Conservation (phyloP, 2,329 filamentous ascomycete genomes). For the Arthrobotrys pseudoclavata region DNA sequence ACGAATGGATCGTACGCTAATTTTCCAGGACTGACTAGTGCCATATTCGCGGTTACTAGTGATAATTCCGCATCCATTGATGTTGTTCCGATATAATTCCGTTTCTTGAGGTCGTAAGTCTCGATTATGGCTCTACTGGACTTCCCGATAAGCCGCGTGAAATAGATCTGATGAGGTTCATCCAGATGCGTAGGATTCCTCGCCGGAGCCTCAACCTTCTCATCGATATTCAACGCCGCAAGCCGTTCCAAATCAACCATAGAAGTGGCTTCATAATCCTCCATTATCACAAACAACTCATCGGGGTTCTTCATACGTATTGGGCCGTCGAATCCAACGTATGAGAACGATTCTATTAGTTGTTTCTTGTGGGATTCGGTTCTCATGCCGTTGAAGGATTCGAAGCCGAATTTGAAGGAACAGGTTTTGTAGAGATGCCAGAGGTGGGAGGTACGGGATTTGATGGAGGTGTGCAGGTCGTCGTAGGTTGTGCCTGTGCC, state of each 20-base stretch:
- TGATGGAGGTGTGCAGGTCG: slow-evolving; percentile 77
- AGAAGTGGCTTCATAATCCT: slow-evolving; percentile 75
- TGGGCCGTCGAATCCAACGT: slow-evolving; percentile 81
- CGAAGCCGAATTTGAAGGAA: slow-evolving; percentile 87
- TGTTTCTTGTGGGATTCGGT: slow-evolving; percentile 74
- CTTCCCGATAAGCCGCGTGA: slow-evolving; percentile 79
- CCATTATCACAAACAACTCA: slow-evolving; percentile 82
- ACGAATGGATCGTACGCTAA: slow-evolving; percentile 96
- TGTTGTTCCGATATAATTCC: slow-evolving; percentile 93
- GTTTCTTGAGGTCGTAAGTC: slow-evolving; percentile 90
- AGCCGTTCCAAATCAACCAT: slow-evolving; percentile 33
- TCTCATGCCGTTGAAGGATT: slow-evolving; percentile 83
- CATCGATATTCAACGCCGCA: slow-evolving; percentile 44
- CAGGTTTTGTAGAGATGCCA: slow-evolving; percentile 76
- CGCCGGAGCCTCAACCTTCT: slow-evolving; percentile 20
- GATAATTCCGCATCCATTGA: slow-evolving; percentile 97
- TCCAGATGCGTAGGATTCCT: slow-evolving; percentile 53
- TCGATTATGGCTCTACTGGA: slow-evolving; percentile 77
- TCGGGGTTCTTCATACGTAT: slow-evolving; percentile 82
- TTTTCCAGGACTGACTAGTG: slow-evolving; percentile 83
- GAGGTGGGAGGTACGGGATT: slow-evolving; percentile 71
- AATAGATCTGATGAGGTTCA: slow-evolving; percentile 63
- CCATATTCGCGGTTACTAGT: slow-evolving; percentile 91
- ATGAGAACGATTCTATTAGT: slow-evolving; percentile 85
- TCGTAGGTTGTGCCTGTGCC: slow-evolving; percentile 77